Base-by-base conservation (phyloP, 495 filamentous ascomycete genomes). In the Talaromyces adpressus region DNA sequence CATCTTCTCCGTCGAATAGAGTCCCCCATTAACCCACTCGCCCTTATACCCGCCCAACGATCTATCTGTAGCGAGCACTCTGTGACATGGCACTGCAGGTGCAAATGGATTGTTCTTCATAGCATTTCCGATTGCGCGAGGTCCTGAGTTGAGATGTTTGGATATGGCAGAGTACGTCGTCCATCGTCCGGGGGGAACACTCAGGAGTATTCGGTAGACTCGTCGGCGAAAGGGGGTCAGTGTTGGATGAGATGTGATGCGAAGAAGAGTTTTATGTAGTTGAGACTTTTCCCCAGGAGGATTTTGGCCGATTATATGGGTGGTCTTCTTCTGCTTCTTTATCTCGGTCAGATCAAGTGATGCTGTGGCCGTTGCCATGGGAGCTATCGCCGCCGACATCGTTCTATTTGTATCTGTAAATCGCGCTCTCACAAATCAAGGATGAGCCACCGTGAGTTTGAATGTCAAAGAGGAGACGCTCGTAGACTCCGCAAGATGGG, bases 101-200 rank as follows among this genome's bases (percentile, higher is more conserved):
- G 88, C 88, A 66, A 84, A 90, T 0, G 87, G 88, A 65, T 90
- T 91, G 16, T 77, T 81, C 22, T 90, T 81, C 69, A 91, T 83
- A 0, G 91, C 91, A 63, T 87, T 90, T 11, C 91, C 91, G 2
- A 96, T 87, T 2, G 91, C 91, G 1, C 91, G 81, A 27, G 91
- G 87, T 9, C 88, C 91, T 3, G 88, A 89, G 14, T 75, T 69
- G 1, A 94, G 80, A 23, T 87, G 80, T 25, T 81, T 76, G 0
- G 91, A 83, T 32, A 96, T 74, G 1, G 87, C 81, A 18, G 83
- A 85, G 78, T 96, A 93, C 3, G 89, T 89, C 11, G 86, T 87
- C 70, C 91, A 86, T 59, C 76, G 78, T 14, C 91, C 91, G 5
- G 73, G 69, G 0, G 91, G 90, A 59, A 93, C 87, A 67, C 89